These are phyloP conservation scores for Corniculantispora saksenae DNA, from an alignment of 2,329 filamentous ascomycete genomes.

Conservation along the genomic window DNA sequence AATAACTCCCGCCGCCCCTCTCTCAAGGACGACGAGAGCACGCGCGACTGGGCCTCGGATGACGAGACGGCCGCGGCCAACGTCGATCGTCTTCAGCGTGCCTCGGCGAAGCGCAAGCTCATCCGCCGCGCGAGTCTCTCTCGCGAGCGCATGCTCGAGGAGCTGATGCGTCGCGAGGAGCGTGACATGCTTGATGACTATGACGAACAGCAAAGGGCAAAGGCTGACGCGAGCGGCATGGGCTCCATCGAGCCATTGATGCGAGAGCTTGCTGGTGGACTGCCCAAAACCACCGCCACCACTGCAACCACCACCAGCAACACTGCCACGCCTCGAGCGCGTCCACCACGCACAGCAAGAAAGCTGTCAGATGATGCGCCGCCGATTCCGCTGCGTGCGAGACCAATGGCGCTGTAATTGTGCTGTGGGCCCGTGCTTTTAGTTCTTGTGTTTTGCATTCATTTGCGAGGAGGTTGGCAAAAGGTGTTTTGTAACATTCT, in stretches of 20 bases:
- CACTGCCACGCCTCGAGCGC: background rate
- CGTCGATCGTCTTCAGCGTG: conserved; percentile 17
- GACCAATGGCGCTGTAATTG: background rate
- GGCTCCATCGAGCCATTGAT: conserved; percentile 47
- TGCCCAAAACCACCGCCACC: background rate
- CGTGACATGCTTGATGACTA: conserved; percentile 2
- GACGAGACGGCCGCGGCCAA: conserved; percentile 27
- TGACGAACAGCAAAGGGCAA: conserved; percentile 21
- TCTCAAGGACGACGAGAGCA: conserved; percentile 18
- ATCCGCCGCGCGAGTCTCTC: conserved; percentile 30
- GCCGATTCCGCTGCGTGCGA: conserved; percentile 4
- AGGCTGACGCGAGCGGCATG: conserved; percentile 37
- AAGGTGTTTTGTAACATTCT: background rate
- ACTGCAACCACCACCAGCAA: background rate
- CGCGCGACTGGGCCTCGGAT: conserved; percentile 35
- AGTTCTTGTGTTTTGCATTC: background rate
- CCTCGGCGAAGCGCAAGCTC: conserved; percentile 23
- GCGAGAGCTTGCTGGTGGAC: conserved; percentile 40
- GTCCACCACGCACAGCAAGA: background rate
- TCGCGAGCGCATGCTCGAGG: conserved; percentile 32
- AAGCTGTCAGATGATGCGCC: conserved; percentile 3
- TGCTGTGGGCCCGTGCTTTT: background rate
- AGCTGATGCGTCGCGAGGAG: conserved; percentile 26
- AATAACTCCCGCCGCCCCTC: background rate
- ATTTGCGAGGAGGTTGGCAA: background rate